phyloP scores from a whole-genome alignment of 179 eudicot species.

The Dionaea muscipula region DNA sequence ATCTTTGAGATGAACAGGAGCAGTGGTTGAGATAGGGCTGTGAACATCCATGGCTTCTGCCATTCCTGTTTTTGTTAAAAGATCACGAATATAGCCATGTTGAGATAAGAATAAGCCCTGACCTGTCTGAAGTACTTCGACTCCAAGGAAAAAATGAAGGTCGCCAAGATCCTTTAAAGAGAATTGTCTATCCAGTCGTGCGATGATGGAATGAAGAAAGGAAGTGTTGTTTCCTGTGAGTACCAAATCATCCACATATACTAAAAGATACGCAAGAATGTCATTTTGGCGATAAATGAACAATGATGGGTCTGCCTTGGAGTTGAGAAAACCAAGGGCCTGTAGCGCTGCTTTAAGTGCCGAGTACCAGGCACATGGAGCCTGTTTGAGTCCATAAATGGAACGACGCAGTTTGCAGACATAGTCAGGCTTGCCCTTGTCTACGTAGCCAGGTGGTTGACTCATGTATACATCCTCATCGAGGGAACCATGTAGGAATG shows the following conservation, averaged over 20 bases:
- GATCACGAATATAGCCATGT: background rate
- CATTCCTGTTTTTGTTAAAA: background rate
- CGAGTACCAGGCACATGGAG: no score
- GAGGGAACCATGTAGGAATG: no score
- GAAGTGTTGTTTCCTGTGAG: background rate
- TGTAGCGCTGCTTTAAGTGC: no score
- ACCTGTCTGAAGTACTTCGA: background rate
- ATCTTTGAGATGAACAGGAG: background rate
- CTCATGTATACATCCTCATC: no score
- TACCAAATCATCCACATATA: background rate
- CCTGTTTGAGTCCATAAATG: no score
- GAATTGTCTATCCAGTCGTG: background rate
- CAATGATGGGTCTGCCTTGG: no score
- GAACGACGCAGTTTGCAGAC: no score
- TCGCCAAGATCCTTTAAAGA: background rate
- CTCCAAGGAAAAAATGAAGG: background rate
- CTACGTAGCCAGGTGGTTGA: no score
- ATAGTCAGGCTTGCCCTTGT: no score
- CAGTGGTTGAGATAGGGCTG: background rate
- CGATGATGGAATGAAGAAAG: background rate
- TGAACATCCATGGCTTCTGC: background rate
- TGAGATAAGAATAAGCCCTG: background rate
- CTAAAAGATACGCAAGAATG: no score
- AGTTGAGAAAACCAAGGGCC: no score
- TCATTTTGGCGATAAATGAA: no score